A percentile compares a stretch with the other conserved stretches of the same genome.
Evolutionary conservation across 495 filamentous ascomycete species (phyloP).

Genomic region (Cryomyces minteri): DNA sequence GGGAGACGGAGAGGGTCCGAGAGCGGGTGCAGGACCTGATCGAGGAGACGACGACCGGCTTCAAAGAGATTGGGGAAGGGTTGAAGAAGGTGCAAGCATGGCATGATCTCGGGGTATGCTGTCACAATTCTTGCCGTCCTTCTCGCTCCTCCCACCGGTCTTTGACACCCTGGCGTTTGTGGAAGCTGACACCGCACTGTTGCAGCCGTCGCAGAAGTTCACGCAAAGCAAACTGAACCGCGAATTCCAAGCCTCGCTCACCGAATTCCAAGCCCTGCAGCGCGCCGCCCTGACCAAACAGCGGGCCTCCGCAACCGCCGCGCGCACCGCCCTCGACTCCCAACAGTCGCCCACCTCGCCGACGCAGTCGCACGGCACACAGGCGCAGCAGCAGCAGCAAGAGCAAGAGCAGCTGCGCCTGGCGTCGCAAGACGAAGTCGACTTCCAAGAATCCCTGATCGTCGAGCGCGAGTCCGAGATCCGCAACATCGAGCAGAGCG

Average conservation of each 20-base stretch:
- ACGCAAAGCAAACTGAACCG: conserved; percentile 85
- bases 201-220: conserved; percentile 79
- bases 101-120: conserved; percentile 77
- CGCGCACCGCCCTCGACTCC: conserved; percentile 53
- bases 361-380: neutral
- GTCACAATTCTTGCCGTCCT: neutral
- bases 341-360: conserved; percentile 10
- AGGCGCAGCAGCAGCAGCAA: conserved; percentile 31
- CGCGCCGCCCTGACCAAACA: conserved; percentile 81
- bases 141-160: neutral
- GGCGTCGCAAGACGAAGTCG: conserved; percentile 85
- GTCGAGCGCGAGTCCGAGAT: conserved; percentile 93
- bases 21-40: conserved; percentile 75
- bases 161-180: neutral
- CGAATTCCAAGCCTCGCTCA: conserved; percentile 72
- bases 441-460: conserved; percentile 92
- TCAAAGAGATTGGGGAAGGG: conserved; percentile 84
- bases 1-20: conserved; percentile 78
- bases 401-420: conserved; percentile 64
- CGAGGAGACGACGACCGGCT: conserved; percentile 66
- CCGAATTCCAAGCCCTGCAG: conserved; percentile 82
- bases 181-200: neutral
- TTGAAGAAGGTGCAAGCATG: conserved; percentile 81
- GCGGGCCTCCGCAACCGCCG: conserved; percentile 64
- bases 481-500: conserved; percentile 87